These are phyloP conservation scores for Kalmanozyma brasiliensis DNA, from an alignment of 1,284 basidiomycete species.

Conservation along the genomic window DNA sequence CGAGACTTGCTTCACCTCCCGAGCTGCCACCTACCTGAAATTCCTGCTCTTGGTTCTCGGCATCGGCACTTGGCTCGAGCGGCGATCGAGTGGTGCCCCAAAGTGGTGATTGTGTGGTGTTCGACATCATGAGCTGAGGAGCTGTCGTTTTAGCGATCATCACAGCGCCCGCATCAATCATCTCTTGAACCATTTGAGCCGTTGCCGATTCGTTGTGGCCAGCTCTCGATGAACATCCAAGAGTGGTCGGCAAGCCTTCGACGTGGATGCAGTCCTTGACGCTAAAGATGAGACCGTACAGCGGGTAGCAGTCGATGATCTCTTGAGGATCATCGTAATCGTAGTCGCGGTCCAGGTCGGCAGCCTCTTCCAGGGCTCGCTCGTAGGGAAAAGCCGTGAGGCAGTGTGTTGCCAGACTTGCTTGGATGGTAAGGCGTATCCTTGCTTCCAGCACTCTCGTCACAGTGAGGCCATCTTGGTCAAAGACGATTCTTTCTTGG, in stretches of 20 bases:
- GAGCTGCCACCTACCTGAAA: conserved; percentile 54
- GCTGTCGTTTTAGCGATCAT: conserved; percentile 54
- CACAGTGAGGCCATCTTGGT: conserved; percentile 2
- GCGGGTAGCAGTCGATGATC: conserved; percentile 6
- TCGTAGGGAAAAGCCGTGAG: conserved; percentile 41
- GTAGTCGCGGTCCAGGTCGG: neutral
- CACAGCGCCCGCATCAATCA: conserved; percentile 32
- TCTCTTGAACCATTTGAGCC: conserved; percentile 10
- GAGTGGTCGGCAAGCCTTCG: conserved; percentile 25
- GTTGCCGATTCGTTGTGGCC: neutral
- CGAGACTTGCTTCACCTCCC: conserved; percentile 51
- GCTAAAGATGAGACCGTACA: conserved; percentile 46
- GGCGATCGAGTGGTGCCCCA: conserved; percentile 28
- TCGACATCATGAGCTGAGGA: conserved; percentile 51
- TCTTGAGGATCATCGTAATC: neutral
- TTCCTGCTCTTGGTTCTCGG: conserved; percentile 3
- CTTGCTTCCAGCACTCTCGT: conserved; percentile 17
- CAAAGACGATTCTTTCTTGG: neutral
- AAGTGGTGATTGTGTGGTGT: conserved; percentile 36
- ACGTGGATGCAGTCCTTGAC: conserved; percentile 57
- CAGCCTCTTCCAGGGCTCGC: conserved; percentile 7
- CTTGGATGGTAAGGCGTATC: conserved; percentile 25
- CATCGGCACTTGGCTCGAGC: neutral
- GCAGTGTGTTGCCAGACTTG: conserved; percentile 41
- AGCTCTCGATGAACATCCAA: conserved; percentile 43